Percentiles rank a stretch among this genome's conserved stretches.
Conservation (phyloP, 2,329 filamentous ascomycete species). For the Colletotrichum simmondsii region DNA sequence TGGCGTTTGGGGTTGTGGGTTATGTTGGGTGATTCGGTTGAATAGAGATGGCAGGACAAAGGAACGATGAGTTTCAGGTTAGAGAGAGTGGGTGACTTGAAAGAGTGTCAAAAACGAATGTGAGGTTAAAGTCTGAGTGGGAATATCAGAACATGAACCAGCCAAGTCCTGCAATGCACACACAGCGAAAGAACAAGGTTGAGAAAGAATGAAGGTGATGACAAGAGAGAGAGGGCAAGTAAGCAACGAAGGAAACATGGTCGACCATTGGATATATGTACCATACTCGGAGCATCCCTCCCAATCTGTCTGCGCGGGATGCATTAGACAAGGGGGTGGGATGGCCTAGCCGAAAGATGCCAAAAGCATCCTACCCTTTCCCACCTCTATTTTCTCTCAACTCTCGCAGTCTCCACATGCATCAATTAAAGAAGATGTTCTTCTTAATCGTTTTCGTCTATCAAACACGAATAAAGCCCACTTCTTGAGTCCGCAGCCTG, state of each 20-base stretch:
- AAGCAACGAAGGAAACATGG: neutral
- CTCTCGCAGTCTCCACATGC: neutral
- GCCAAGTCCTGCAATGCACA: neutral
- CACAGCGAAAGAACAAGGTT: neutral
- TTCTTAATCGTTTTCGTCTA: neutral
- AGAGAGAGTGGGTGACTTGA: neutral
- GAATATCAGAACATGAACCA: constrained; percentile 7
- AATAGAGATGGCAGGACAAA: neutral
- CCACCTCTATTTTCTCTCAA: too few relatives aligned
- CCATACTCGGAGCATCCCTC: too few relatives aligned
- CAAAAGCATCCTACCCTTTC: too few relatives aligned
- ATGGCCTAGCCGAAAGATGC: too few relatives aligned
- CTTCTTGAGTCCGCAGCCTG: too few relatives aligned
- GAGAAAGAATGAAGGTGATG: neutral
- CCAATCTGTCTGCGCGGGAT: too few relatives aligned
- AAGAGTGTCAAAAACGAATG: neutral
- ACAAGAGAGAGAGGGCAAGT: neutral
- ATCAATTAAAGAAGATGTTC: neutral
- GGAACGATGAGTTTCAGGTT: too few relatives aligned
- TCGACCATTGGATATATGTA: neutral
- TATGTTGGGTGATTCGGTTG: too few relatives aligned
- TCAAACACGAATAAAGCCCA: too few relatives aligned
- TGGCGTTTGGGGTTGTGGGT: neutral
- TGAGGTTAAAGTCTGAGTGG: neutral
- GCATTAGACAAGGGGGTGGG: too few relatives aligned